Percentiles rank a stretch among this genome's conserved stretches.
phyloP scores from a whole-genome alignment of 1,139 yeast genomes.

The Pichia sp. region DNA sequence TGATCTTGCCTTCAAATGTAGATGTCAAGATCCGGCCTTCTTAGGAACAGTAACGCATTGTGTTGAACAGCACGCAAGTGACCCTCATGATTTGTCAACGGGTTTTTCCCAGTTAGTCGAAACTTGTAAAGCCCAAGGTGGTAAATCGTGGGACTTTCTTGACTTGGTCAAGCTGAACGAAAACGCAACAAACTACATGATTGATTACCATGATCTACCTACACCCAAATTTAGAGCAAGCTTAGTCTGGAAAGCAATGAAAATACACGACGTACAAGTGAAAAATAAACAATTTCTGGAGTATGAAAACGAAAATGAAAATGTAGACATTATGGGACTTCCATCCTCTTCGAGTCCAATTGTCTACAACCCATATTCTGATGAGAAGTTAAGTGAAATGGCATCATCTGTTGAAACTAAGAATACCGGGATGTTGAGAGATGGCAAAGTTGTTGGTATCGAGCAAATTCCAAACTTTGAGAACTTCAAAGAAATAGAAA shows the following conservation, averaged over 20 bases:
- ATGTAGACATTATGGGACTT: background rate
- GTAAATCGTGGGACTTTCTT: conserved; percentile 25
- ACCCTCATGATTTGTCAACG: conserved; percentile 27
- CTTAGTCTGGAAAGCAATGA: conserved; percentile 16
- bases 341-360: background rate
- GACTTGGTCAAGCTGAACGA: conserved; percentile 28
- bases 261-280: conserved; percentile 8
- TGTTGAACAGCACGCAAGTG: conserved; percentile 29
- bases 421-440: conserved; percentile 2
- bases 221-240: conserved; percentile 13
- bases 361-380: background rate
- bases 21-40: conserved; percentile 33
- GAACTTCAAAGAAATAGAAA: conserved; percentile 12
- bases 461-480: conserved; percentile 9
- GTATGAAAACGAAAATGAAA: background rate
- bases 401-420: background rate
- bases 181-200: conserved; percentile 26
- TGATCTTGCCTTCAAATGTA: conserved; percentile 31
- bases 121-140: conserved; percentile 33
- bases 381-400: background rate
- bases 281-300: conserved; percentile 1
- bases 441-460: conserved; percentile 4
- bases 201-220: conserved; percentile 18
- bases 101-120: conserved; percentile 33
- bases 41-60: conserved; percentile 35